Evolutionary conservation across 495 filamentous ascomycete genomes (phyloP), one percentile per base, ranked within the genome.

Genomic region (Penicillium taxi): DNA sequence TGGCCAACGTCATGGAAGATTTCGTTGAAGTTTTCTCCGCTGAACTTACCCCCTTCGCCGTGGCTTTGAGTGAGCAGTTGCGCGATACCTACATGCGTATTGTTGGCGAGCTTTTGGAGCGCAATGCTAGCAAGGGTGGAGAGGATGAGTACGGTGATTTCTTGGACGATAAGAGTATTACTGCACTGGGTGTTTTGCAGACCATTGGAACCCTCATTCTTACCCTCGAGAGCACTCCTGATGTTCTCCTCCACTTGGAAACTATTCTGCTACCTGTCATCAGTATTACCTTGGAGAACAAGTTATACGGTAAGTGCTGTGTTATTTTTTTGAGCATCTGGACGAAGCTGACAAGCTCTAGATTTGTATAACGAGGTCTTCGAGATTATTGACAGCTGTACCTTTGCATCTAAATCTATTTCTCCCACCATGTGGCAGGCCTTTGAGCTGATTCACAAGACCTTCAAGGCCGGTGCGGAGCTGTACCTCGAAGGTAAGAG

Each of bases 1-100:
- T 95, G 13, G 86, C 88, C n/a, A 94, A 94, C 48, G 88, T 95
- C n/a, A 95, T 95, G 91, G 91, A 98, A 57, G 93, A 98, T 50
- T 96, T 96, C 56, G 91, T 98, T 33, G 91, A 98, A 59, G 91
- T 96, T 0, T 98, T 98, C 59, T 89, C 91, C 12, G 67, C 84
- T 2, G 93, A 98, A 55, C 72, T 98, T 34, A 98, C 91, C 1
- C 91, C 91, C 6, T 98, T 98, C 53, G 91, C 91, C n/a, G 93
- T 96, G 11, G 90, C 93, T 5, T 70, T 98, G 26, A 94, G 86
- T 50, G 88, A 98, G 67, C 91, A 98, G 59, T 72, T 98, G 14
- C 81, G 90, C 18, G 91, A 98, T 55, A 98, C 91, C 0, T 98
- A 98, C 50, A 73, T 98, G 45, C 77, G 93, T 29, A 95, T 98